These are phyloP conservation scores for Aspergillus spinulosporus DNA, from an alignment of 2,329 filamentous ascomycete genomes.

Conservation along the genomic window DNA sequence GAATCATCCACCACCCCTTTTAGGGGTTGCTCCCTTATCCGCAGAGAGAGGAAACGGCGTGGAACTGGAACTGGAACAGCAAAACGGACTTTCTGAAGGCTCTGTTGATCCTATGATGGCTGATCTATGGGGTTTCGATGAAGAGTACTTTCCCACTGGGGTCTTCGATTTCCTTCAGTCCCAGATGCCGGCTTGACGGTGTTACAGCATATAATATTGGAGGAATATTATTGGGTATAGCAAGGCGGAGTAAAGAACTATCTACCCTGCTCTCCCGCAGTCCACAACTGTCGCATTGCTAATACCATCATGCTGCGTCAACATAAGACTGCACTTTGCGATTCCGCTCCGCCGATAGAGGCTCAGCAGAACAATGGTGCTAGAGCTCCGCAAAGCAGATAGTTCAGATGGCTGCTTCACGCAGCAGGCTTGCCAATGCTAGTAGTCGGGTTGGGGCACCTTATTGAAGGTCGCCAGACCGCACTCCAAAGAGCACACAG, in stretches of 20 bases:
- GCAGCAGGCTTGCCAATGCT: too few relatives aligned
- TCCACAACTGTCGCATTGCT: not conserved
- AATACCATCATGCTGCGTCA: too few relatives aligned
- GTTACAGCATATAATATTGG: not conserved
- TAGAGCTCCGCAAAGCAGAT: too few relatives aligned
- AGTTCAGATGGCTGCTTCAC: too few relatives aligned
- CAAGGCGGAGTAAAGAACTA: not conserved
- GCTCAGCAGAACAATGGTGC: too few relatives aligned
- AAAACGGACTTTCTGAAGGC: conserved; percentile 38
- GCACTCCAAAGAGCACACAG: too few relatives aligned
- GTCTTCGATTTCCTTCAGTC: conserved; percentile 45
- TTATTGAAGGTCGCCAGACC: too few relatives aligned
- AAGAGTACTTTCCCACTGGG: conserved; percentile 45
- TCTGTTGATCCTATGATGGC: conserved; percentile 44
- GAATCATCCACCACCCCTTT: conserved; percentile 37
- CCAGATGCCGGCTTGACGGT: conserved; percentile 41
- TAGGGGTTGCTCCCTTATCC: conserved; percentile 41
- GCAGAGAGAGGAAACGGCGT: conserved; percentile 40
- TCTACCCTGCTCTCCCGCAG: not conserved
- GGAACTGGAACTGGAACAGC: conserved; percentile 26
- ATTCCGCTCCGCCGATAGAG: too few relatives aligned
- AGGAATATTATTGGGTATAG: not conserved
- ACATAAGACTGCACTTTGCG: too few relatives aligned
- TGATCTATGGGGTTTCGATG: conserved; percentile 44
- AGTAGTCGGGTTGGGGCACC: too few relatives aligned